Percentiles rank a stretch among this genome's conserved stretches.
Conservation (phyloP, 2,329 filamentous ascomycete species). For the Fusarium sarcochroum region DNA sequence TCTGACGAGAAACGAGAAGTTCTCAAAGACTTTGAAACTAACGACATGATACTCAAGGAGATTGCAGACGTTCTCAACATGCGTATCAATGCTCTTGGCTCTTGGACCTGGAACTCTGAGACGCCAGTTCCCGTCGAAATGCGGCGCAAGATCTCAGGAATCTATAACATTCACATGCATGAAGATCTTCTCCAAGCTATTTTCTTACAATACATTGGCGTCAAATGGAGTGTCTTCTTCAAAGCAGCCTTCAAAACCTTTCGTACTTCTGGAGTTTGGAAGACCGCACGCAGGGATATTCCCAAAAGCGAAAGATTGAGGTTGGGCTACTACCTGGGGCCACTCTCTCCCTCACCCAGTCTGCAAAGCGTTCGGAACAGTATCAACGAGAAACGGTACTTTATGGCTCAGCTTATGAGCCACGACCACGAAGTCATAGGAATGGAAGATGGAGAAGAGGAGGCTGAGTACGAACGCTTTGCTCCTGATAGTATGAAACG, state of each 20-base stretch:
- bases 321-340: conserved; percentile 57
- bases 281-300: conserved; percentile 48
- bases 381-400: conserved; percentile 58
- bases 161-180: conserved; percentile 66
- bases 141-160: conserved; percentile 63
- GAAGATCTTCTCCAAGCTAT: conserved; percentile 66
- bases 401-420: conserved; percentile 60
- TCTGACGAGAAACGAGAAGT: conserved; percentile 59
- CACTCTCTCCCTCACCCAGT: conserved; percentile 9
- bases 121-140: conserved; percentile 58
- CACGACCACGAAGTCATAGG: conserved; percentile 44
- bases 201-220: conserved; percentile 65
- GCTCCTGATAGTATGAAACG: conserved; percentile 10
- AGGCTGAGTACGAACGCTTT: conserved; percentile 52
- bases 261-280: conserved; percentile 56
- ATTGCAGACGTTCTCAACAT: conserved; percentile 68
- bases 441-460: conserved; percentile 55
- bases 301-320: conserved; percentile 49
- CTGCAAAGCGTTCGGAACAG: conserved; percentile 51
- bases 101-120: conserved; percentile 62
- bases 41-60: conserved; percentile 60
- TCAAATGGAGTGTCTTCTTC: conserved; percentile 62
- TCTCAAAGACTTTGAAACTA: conserved; percentile 60
- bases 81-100: conserved; percentile 59
- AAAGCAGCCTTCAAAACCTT: conserved; percentile 54